These are phyloP conservation scores for Daldinia childiae DNA, from an alignment of 495 filamentous ascomycete species.

Conservation along the genomic window DNA sequence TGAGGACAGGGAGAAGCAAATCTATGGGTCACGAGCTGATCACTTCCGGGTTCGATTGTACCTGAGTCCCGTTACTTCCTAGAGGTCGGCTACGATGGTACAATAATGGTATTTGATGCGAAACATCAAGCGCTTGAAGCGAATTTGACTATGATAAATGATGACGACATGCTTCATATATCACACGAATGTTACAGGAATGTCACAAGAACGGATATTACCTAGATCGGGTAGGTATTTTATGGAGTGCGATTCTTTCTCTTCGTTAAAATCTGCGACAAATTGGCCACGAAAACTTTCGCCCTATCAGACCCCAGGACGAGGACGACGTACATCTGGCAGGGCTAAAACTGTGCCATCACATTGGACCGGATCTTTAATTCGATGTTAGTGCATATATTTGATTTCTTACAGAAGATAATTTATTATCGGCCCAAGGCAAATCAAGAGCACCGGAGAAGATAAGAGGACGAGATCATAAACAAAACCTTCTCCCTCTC, in stretches of 20 bases:
- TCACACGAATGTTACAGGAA: background rate
- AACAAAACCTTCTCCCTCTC: background rate
- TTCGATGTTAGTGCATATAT: constrained; percentile 27
- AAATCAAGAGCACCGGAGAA: background rate
- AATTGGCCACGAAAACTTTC: constrained; percentile 35
- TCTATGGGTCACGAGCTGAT: constrained; percentile 39
- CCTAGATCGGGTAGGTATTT: constrained; percentile 24
- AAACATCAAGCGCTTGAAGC: constrained; percentile 24
- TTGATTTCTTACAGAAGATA: constrained; percentile 3
- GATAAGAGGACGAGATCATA: constrained; percentile 5
- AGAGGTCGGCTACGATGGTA: constrained; percentile 4
- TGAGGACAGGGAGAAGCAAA: constrained; percentile 20
- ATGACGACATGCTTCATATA: constrained; percentile 26
- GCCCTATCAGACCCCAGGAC: constrained; percentile 29
- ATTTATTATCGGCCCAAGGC: no score
- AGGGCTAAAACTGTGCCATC: constrained; percentile 26
- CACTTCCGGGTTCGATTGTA: constrained; percentile 24
- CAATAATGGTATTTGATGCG: background rate
- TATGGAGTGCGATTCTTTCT: constrained; percentile 31
- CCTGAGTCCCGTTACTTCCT: constrained; percentile 11
- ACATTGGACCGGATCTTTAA: constrained; percentile 35
- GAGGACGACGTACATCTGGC: constrained; percentile 7
- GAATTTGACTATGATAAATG: constrained; percentile 22
- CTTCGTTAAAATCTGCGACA: constrained; percentile 34
- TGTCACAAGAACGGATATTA: background rate